Evolutionary conservation across 176 grass and related monocot genomes (phyloP).

Genomic region (Hordeum vulgare): MorexV3_pseudomolecules_assembly NC_058520.1:518706510-518707009

Average conservation of each 20-base stretch:
- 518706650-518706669: conserved; percentile 70
- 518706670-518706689: conserved; percentile 38
- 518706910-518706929: neutral
- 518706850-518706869: conserved; percentile 35
- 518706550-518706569: conserved; percentile 47
- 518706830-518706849: conserved; percentile 23
- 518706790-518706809: conserved; percentile 35
- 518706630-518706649: conserved; percentile 46
- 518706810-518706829: conserved; percentile 22
- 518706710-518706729: conserved; percentile 21
- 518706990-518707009: neutral
- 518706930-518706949: neutral
- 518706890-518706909: neutral
- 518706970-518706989: conserved; percentile 19
- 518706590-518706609: conserved; percentile 48
- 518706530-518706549: conserved; percentile 77
- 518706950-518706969: neutral
- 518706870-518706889: conserved; percentile 24
- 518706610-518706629: conserved; percentile 70
- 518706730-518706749: neutral
- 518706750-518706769: neutral
- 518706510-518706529: conserved; percentile 90
- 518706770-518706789: conserved; percentile 7
- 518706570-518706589: conserved; percentile 80
- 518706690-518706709: conserved; percentile 37